phyloP scores from a whole-genome alignment of 257 asterid species.

The Thymus mandschuricus region DNA sequence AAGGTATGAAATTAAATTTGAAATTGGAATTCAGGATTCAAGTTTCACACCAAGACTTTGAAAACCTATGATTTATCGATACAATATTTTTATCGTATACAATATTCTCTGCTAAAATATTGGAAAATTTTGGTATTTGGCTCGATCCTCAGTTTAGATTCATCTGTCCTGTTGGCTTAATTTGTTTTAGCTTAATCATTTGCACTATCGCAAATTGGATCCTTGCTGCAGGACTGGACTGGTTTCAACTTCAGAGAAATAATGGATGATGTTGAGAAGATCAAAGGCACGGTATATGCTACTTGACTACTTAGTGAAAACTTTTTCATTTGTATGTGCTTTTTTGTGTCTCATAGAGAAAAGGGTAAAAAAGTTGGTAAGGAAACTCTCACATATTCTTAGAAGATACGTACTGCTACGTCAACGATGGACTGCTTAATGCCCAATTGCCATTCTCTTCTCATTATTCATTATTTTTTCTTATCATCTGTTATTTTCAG shows the following conservation, averaged over 20 bases:
- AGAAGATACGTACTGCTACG: neutral
- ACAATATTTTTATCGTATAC: slow-evolving; percentile 1
- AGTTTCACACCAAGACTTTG: neutral
- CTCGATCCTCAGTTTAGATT: slow-evolving; percentile 12
- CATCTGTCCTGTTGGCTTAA: slow-evolving; percentile 18
- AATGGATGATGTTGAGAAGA: slow-evolving; percentile 98
- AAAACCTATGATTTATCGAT: neutral
- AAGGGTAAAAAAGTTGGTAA: neutral
- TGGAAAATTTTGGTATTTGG: slow-evolving; percentile 7
- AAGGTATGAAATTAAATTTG: slow-evolving; percentile 54
- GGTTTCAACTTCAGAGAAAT: slow-evolving; percentile 90
- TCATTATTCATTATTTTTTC: slow-evolving; percentile 19
- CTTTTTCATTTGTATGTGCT: slow-evolving; percentile 10
- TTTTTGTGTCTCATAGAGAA: neutral
- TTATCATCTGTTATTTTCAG: slow-evolving; percentile 51
- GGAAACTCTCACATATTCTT: neutral
- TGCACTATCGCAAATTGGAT: slow-evolving; percentile 28
- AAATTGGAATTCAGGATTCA: no score
- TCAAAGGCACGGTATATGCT: slow-evolving; percentile 92
- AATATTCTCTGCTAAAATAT: slow-evolving; percentile 16
- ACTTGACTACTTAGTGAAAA: slow-evolving; percentile 29
- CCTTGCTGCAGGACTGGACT: slow-evolving; percentile 88
- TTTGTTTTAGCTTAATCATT: slow-evolving; percentile 16
- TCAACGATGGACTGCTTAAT: neutral
- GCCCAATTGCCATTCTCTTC: no score